A percentile compares a stretch with the other conserved stretches of the same genome.
Evolutionary conservation across 495 filamentous ascomycete genomes (phyloP).

Genomic region (Bacidia rubella): DNA sequence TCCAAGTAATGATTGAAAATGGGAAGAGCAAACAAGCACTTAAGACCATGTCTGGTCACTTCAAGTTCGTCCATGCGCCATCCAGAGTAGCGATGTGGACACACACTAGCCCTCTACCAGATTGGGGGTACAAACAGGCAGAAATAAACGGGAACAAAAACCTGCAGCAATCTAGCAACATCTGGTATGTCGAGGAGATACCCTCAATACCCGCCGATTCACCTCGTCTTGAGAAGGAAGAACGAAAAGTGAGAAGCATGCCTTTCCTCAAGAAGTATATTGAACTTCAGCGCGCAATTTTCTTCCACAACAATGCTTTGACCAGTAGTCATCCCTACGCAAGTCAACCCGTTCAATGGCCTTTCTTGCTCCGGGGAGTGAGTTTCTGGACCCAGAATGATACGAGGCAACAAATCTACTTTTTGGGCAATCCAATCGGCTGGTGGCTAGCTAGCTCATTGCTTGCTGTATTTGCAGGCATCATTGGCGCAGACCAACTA

Average conservation of each 20-base stretch:
- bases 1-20: conserved; percentile 82
- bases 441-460: conserved; percentile 95
- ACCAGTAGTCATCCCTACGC: conserved; percentile 95
- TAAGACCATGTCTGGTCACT: conserved; percentile 75
- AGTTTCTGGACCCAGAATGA: conserved; percentile 99
- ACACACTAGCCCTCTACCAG: conserved; percentile 79
- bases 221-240: conserved; percentile 54
- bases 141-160: conserved; percentile 99
- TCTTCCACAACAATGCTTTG: conserved; percentile 96
- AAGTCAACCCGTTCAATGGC: conserved; percentile 92
- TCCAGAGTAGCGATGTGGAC: conserved; percentile 99
- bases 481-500: conserved; percentile 84
- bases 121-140: conserved; percentile 93
- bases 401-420: conserved; percentile 94
- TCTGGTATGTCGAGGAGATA: conserved; percentile 89
- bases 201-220: conserved; percentile 58
- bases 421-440: conserved; percentile 90
- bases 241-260: conserved; percentile 63
- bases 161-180: conserved; percentile 71
- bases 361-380: conserved; percentile 88
- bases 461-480: conserved; percentile 84
- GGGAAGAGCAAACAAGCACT: conserved; percentile 74
- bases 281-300: conserved; percentile 95
- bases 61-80: conserved; percentile 88
- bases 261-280: conserved; percentile 91